These are phyloP conservation scores for Coemansia sp. DNA, from an alignment of 192 early-diverging fungal genomes.

Conservation along the genomic window DNA sequence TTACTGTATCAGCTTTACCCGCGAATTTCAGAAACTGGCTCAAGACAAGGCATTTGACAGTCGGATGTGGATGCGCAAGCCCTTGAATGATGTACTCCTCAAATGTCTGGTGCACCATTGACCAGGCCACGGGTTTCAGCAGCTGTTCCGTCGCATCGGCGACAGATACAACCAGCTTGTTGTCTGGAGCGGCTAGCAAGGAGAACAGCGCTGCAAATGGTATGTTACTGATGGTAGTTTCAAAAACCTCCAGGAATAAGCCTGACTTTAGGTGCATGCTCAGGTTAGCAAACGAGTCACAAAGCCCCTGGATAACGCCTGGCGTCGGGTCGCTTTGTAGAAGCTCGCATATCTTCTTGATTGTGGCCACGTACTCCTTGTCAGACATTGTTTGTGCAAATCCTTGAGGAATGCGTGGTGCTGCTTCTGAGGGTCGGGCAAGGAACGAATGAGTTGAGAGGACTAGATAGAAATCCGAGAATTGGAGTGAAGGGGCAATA, in stretches of 20 bases:
- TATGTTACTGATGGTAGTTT: conserved; percentile 45
- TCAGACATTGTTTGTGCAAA: conserved; percentile 19
- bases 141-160: conserved; percentile 39
- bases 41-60: conserved; percentile 46
- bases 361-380: conserved; percentile 35
- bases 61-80: conserved; percentile 44
- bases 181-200: conserved; percentile 45
- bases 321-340: conserved; percentile 50
- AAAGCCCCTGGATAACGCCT: conserved; percentile 39
- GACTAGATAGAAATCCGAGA: too few species aligned
- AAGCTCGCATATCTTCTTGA: conserved; percentile 48
- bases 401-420: background rate
- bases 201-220: conserved; percentile 49
- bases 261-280: conserved; percentile 46
- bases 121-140: conserved; percentile 46
- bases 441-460: too few species aligned
- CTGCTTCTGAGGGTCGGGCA: background rate
- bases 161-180: conserved; percentile 40
- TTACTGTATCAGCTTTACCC: conserved; percentile 32
- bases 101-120: conserved; percentile 50
- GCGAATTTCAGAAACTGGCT: conserved; percentile 50
- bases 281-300: conserved; percentile 37
- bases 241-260: conserved; percentile 51
- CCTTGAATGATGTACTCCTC: conserved; percentile 54
- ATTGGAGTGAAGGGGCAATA: too few species aligned